These are phyloP conservation scores for Lactarius trivialis DNA, from an alignment of 768 basidiomycete genomes.

Conservation along the genomic window DNA sequence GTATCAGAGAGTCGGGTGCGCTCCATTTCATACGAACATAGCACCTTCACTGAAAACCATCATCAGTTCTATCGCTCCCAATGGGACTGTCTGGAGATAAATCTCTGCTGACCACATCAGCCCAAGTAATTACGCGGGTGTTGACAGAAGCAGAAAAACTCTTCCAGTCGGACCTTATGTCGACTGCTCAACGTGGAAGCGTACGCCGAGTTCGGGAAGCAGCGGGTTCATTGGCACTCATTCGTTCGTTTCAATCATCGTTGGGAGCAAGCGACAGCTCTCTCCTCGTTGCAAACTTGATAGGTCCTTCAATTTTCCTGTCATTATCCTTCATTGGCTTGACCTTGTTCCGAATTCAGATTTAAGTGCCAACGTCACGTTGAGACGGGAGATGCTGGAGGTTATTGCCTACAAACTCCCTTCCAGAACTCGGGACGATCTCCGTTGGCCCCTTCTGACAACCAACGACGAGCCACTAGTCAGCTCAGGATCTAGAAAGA, in stretches of 20 bases:
- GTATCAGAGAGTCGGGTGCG: conserved; percentile 86
- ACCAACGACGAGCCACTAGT: conserved; percentile 39
- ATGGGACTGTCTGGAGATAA: conserved; percentile 60
- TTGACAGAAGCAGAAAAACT: conserved; percentile 64
- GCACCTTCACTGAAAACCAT: not conserved
- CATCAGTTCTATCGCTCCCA: conserved; percentile 72
- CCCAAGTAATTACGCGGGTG: conserved; percentile 50
- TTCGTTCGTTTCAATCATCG: conserved; percentile 73
- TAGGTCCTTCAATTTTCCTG: conserved; percentile 39
- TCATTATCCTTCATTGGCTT: not conserved
- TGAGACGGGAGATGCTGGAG: conserved; percentile 83
- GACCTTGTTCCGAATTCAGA: conserved; percentile 41
- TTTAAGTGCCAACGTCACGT: conserved; percentile 64
- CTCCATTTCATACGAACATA: conserved; percentile 9
- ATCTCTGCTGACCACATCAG: conserved; percentile 35
- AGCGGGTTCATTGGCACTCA: conserved; percentile 58
- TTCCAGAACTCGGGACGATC: conserved; percentile 47
- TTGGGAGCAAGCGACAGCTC: conserved; percentile 56
- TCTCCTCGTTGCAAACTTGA: conserved; percentile 50
- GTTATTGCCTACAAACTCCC: conserved; percentile 67
- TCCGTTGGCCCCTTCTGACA: conserved; percentile 63
- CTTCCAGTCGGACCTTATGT: conserved; percentile 57
- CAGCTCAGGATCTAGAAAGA: conserved; percentile 19
- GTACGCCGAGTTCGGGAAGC: conserved; percentile 72
- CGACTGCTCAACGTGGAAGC: conserved; percentile 51